Evolutionary conservation across 257 asterid genomes (phyloP).

Genomic region (Prunella vulgaris): DNA sequence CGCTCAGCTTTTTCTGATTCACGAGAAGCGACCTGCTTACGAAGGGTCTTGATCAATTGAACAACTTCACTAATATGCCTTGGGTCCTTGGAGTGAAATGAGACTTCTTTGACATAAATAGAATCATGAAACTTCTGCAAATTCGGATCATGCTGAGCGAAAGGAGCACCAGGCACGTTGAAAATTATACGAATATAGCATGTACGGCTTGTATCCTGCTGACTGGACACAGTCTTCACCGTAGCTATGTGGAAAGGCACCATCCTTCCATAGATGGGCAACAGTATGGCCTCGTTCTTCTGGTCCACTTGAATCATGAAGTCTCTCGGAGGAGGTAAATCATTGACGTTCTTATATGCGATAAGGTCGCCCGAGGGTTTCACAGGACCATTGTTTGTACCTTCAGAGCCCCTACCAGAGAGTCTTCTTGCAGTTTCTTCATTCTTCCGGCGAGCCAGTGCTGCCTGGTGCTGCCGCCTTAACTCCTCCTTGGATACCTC

Average conservation of each 20-base stretch:
- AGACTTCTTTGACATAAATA: constrained; percentile 45
- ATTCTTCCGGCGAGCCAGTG: constrained; percentile 54
- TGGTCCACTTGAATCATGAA: constrained; percentile 62
- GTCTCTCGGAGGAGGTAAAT: constrained; percentile 52
- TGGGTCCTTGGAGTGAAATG: constrained; percentile 58
- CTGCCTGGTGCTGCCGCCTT: constrained; percentile 62
- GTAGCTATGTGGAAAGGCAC: constrained; percentile 61
- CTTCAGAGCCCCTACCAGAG: constrained; percentile 43
- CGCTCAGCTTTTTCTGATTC: constrained; percentile 65
- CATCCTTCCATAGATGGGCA: constrained; percentile 55
- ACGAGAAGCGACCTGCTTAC: constrained; percentile 29
- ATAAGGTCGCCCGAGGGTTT: constrained; percentile 39
- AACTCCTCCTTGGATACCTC: constrained; percentile 57
- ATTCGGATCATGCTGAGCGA: constrained; percentile 40
- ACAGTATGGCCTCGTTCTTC: constrained; percentile 53
- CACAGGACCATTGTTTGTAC: constrained; percentile 21
- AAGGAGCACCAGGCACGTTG: constrained; percentile 60
- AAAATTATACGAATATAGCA: constrained; percentile 56
- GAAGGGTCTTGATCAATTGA: constrained; percentile 49
- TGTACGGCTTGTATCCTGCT: constrained; percentile 50
- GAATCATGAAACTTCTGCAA: constrained; percentile 37
- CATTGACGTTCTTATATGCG: constrained; percentile 52
- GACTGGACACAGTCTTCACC: constrained; percentile 53
- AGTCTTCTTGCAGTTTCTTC: constrained; percentile 65
- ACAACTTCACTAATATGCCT: constrained; percentile 58